phyloP scores from a whole-genome alignment of 2,329 filamentous ascomycete genomes.

The Scedosporium apiospermum region DNA sequence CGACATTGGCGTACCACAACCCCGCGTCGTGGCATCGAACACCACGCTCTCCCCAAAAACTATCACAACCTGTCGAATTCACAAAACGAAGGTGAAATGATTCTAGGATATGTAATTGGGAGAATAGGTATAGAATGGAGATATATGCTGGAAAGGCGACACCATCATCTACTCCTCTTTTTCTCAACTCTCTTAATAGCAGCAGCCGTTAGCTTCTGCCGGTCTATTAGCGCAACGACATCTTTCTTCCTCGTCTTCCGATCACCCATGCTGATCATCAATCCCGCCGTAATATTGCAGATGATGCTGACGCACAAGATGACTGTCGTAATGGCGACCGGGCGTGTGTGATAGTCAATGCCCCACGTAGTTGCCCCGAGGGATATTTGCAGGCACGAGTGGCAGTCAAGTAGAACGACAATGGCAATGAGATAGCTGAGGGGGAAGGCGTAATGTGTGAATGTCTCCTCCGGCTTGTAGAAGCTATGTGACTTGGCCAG shows the following conservation, averaged over 20 bases:
- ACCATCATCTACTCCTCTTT: conserved; percentile 24
- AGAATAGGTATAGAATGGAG: too few species aligned
- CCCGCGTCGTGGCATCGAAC: too few species aligned
- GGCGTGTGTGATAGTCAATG: conserved; percentile 61
- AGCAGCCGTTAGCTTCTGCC: conserved; percentile 62
- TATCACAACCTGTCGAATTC: too few species aligned
- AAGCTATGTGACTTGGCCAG: conserved; percentile 78
- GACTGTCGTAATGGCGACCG: conserved; percentile 65
- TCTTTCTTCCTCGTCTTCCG: conserved; percentile 76
- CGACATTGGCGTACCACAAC: too few species aligned
- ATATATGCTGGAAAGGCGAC: too few species aligned
- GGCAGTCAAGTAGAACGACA: conserved; percentile 69
- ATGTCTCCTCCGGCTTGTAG: conserved; percentile 81
- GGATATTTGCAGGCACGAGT: conserved; percentile 71
- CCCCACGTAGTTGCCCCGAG: conserved; percentile 72
- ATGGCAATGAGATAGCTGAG: conserved; percentile 64
- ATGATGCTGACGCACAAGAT: conserved; percentile 73
- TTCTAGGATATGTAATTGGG: too few species aligned
- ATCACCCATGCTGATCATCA: conserved; percentile 70
- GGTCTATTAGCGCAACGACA: conserved; percentile 64
- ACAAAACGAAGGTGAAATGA: too few species aligned
- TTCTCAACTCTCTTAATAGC: conserved; percentile 41
- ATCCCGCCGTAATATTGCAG: conserved; percentile 66
- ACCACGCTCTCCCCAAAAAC: too few species aligned
- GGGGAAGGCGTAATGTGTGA: conserved; percentile 73